phyloP scores from a whole-genome alignment of 2,329 filamentous ascomycete genomes.

The Phialocephala subalpina region DNA sequence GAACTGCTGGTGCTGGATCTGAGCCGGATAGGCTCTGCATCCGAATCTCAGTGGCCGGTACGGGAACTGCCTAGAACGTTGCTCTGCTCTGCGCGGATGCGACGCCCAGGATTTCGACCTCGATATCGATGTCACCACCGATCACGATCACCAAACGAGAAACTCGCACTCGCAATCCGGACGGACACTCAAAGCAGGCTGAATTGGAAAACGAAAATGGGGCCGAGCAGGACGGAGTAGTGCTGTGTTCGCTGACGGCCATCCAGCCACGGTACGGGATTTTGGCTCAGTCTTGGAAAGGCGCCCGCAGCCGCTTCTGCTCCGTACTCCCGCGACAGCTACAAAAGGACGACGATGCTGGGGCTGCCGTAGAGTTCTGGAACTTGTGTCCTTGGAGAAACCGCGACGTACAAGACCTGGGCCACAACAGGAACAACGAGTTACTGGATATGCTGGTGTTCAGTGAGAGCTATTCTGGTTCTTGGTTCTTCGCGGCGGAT shows the following conservation, averaged over 20 bases:
- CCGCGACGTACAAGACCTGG: background rate
- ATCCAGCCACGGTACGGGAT: conserved; percentile 15
- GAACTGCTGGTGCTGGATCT: conserved; percentile 10
- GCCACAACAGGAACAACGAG: background rate
- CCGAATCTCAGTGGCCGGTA: conserved; percentile 25
- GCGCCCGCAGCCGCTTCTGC: background rate
- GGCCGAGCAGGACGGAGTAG: background rate
- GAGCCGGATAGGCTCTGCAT: conserved; percentile 25
- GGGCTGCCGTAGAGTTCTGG: conserved; percentile 3
- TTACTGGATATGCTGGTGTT: background rate
- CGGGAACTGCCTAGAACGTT: background rate
- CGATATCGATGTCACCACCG: conserved; percentile 3
- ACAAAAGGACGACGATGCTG: background rate
- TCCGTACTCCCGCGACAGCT: conserved; percentile 10
- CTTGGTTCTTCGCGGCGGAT: conserved; percentile 14
- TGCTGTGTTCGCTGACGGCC: conserved; percentile 11
- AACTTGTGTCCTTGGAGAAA: background rate
- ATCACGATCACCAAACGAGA: conserved; percentile 10
- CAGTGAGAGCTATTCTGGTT: conserved; percentile 8
- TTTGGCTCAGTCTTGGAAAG: conserved; percentile 6
- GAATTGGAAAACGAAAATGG: conserved; percentile 5
- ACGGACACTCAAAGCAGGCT: conserved; percentile 9
- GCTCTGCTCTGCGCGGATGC: background rate
- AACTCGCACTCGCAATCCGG: background rate
- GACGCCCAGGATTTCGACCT: conserved; percentile 4